A percentile compares a stretch with the other conserved stretches of the same genome.
Evolutionary conservation across 805 yeast genomes (phyloP).

Genomic region (Cyberlindnera nakhonratchasimensis): DNA sequence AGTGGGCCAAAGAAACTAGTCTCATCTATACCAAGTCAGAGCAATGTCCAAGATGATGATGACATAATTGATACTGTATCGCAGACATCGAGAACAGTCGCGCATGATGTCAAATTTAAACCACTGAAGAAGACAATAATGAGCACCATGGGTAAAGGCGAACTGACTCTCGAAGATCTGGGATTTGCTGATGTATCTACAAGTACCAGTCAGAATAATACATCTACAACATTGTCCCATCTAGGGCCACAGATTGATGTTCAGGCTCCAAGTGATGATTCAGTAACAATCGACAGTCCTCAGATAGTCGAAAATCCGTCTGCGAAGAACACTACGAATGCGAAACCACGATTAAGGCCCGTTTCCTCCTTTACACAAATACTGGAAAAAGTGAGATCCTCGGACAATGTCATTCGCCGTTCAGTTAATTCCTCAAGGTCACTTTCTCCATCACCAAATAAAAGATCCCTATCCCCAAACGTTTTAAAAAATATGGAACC

Average conservation of each 20-base stretch:
- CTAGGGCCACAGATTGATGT: conserved; percentile 6
- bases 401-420: too few species aligned
- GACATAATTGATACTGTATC: conserved; percentile 7
- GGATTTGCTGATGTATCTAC: conserved; percentile 14
- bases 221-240: neutral
- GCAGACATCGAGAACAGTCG: conserved; percentile 10
- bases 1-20: conserved; percentile 1
- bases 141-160: conserved; percentile 53
- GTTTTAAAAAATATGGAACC: neutral
- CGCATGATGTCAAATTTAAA: conserved; percentile 37
- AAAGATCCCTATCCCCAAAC: conserved; percentile 21
- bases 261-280: neutral
- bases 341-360: too few species aligned
- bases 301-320: too few species aligned
- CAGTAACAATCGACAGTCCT: neutral
- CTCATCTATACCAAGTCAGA: neutral
- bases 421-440: conserved; percentile 4
- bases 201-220: conserved; percentile 1
- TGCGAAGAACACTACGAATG: too few species aligned
- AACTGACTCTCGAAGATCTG: conserved; percentile 39
- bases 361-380: neutral
- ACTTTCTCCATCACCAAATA: conserved; percentile 12
- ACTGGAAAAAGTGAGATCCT: neutral
- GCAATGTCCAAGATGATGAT: conserved; percentile 4
- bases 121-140: conserved; percentile 45